These are phyloP conservation scores for Paraconiothyrium sp. DNA, from an alignment of 2,329 filamentous ascomycete genomes.

Conservation along the genomic window DNA sequence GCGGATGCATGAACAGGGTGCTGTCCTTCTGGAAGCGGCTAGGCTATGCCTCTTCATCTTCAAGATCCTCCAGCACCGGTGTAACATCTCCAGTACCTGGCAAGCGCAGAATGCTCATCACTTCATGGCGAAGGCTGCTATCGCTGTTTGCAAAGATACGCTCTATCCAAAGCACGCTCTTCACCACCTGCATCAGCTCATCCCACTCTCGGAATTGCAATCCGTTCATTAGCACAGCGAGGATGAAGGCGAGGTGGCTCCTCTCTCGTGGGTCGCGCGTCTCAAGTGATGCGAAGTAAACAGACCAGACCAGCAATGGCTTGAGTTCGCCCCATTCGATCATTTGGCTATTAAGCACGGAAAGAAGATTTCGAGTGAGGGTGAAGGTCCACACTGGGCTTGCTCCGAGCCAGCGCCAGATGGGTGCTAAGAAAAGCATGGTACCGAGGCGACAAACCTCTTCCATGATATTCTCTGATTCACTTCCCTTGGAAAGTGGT, in stretches of 20 bases:
- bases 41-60: constrained; percentile 20
- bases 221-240: constrained; percentile 36
- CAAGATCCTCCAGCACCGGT: constrained; percentile 17
- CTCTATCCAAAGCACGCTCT: constrained; percentile 43
- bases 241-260: constrained; percentile 38
- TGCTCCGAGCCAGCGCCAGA: constrained; percentile 38
- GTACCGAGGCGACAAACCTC: constrained; percentile 43
- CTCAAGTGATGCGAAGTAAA: constrained; percentile 41
- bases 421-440: constrained; percentile 38
- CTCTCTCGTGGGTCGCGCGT: constrained; percentile 34
- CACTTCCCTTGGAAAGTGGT: constrained; percentile 27
- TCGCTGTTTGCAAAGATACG: constrained; percentile 35
- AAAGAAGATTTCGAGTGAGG: constrained; percentile 33
- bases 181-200: constrained; percentile 35
- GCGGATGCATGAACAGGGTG: constrained; percentile 24
- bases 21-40: constrained; percentile 23
- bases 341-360: constrained; percentile 32
- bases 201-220: constrained; percentile 34
- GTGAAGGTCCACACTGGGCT: constrained; percentile 37
- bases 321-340: constrained; percentile 41
- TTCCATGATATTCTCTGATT: constrained; percentile 33
- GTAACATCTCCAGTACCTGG: constrained; percentile 11
- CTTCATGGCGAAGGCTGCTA: constrained; percentile 35
- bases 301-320: constrained; percentile 36
- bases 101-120: constrained; percentile 33